Evolutionary conservation across 2,329 filamentous ascomycete species (phyloP), one percentile per base, ranked within the genome.

Genomic region (Xylariales sp.): DNA sequence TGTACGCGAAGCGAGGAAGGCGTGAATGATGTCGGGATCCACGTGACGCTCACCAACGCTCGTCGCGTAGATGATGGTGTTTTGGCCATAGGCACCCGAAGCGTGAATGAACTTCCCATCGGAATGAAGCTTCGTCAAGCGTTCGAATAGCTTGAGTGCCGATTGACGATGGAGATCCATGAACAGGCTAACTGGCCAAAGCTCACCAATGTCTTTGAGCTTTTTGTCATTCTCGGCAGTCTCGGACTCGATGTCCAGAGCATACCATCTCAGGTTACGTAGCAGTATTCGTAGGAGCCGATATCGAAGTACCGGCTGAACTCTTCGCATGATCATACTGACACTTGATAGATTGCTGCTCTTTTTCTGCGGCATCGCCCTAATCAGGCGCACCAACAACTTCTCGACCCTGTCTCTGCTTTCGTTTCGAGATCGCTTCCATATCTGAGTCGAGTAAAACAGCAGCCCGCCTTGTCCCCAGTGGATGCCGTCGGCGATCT

Each of bases 111-210:
- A 35, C 10, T 35, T 29, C 9, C 15, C 39, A n/a, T 35, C 39
- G 3, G 39, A 31, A n/a, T 16, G 22, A 8, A 25, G 18, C 9
- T 27, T 24, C 11, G 16, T 12, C 8, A 42, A 14, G 14, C 22
- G n/a, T 15, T 18, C 28, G 31, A 42, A 36, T 11, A 42, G 19
- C 5, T 16, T n/a, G 18, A 42, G 8, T 8, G 31, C 39, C n/a
- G 39, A 11, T 19, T 12, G 10, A 7, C 19, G 12, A 9, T 27
- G 20, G 10, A 42, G 12, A 10, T 16, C 3, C 16, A 20, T 10
- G 15, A 42, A 42, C 12, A 42, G 27, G 9, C 20, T 31, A 14
- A 31, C 18, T 12, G 31, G 20, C 39, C 39, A 42, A 8, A 14
- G 12, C n/a, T 9, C 7, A 8, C 29, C 10, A 16, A 28, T 14